Evolutionary conservation across 2,329 filamentous ascomycete genomes (phyloP).

Genomic region (Pseudogymnoascus verrucosus): DNA sequence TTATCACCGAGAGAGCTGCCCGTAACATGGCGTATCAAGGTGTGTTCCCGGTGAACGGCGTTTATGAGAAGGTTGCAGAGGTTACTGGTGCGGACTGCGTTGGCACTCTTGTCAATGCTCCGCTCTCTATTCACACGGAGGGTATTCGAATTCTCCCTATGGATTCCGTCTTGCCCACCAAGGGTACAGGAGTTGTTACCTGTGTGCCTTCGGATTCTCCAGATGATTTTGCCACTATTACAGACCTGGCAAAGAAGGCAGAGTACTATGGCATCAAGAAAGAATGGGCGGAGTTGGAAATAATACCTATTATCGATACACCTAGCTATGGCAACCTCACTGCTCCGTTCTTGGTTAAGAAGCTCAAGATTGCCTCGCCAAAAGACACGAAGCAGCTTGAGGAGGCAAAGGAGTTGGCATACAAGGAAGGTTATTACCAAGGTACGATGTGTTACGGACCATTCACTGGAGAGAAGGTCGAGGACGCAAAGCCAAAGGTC

Average conservation of each 20-base stretch:
- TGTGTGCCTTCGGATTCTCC: constrained; percentile 93
- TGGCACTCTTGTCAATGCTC: constrained; percentile 82
- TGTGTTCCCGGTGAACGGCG: constrained; percentile 69
- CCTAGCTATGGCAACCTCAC: constrained; percentile 80
- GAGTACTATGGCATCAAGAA: constrained; percentile 95
- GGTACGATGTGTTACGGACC: constrained; percentile 83
- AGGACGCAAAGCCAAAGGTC: constrained; percentile 79
- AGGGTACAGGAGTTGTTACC: constrained; percentile 94
- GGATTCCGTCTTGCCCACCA: constrained; percentile 84
- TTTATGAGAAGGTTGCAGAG: constrained; percentile 66
- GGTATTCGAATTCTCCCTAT: constrained; percentile 88
- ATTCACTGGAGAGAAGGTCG: constrained; percentile 79
- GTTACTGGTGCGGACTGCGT: constrained; percentile 72
- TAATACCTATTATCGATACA: constrained; percentile 81
- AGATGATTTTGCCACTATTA: constrained; percentile 85
- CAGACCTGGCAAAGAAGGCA: constrained; percentile 86
- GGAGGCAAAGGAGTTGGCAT: constrained; percentile 91
- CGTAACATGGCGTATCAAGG: constrained; percentile 96
- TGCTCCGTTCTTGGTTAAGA: constrained; percentile 75
- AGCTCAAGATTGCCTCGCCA: constrained; percentile 92
- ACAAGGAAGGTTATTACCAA: constrained; percentile 97
- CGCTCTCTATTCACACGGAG: constrained; percentile 75
- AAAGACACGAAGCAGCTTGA: constrained; percentile 88
- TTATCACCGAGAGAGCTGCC: constrained; percentile 74
- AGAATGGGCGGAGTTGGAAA: constrained; percentile 90